These are phyloP conservation scores for Dillenia turbinata DNA, from an alignment of 164 flowering plant genomes.

Conservation along the genomic window DNA sequence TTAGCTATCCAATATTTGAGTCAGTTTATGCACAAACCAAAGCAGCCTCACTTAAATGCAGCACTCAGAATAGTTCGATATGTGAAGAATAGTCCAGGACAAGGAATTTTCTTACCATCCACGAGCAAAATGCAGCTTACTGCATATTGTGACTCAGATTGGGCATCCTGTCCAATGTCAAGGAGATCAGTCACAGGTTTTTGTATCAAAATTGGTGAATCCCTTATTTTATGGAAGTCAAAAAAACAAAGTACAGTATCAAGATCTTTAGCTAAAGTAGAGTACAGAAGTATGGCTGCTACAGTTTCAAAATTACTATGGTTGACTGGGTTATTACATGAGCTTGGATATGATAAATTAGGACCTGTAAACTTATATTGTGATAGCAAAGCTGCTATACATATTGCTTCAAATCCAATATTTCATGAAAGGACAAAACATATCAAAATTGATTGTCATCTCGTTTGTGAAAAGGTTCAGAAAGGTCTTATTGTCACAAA, in stretches of 20 bases:
- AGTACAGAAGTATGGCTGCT: conserved; percentile 5
- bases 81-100: neutral
- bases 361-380: too few species aligned
- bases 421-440: too few species aligned
- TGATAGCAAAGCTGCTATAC: too few species aligned
- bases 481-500: too few species aligned
- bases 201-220: neutral
- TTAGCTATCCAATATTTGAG: neutral
- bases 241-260: conserved; percentile 1
- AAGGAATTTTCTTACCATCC: neutral
- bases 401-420: too few species aligned
- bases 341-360: too few species aligned
- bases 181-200: neutral
- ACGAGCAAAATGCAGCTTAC: neutral
- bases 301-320: neutral
- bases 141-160: neutral
- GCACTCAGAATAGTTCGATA: neutral
- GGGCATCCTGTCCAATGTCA: neutral
- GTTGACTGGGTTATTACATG: too few species aligned
- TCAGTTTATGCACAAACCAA: neutral
- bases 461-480: too few species aligned
- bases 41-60: neutral
- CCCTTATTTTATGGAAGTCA: conserved; percentile 3
- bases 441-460: too few species aligned
- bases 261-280: conserved; percentile 3